Base-by-base conservation (phyloP, 257 asterid genomes). In the Petrea volubilis region DNA sequence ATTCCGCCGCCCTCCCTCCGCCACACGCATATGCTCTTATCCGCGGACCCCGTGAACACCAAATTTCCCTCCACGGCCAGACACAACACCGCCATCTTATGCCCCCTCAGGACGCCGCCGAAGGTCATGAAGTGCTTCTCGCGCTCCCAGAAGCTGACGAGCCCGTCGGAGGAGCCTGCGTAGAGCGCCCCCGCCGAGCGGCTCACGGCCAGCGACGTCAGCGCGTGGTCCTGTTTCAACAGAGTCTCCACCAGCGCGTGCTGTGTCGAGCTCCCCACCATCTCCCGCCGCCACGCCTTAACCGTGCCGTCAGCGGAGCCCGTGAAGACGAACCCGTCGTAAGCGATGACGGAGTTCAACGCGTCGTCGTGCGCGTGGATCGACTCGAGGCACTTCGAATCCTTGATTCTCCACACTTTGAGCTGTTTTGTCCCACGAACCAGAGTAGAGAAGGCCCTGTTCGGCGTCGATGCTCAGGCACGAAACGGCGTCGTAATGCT, bases 271-370 rank as follows among this genome's bases (percentile, higher is more conserved):
- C 33, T 75, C 41, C 87, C 95, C 25, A 84, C 86, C n/a, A 80
- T 53, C 76, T 86, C 96, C 67, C 94, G 73, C 81, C 94, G 77
- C 99, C 99, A 94, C 52, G 86, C 93, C 73, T 91, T 94, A 70
- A 94, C 97, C 10, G 96, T 77, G 2, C 99, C 99, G 62, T 94
- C 97, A 7, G 99, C 97, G 0, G 97, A 89, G 0, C 96, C 97
- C 1, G 97, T 85, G 81, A 94, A 91, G 0, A 94, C 77, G 67
- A 94, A 2, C 0, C 92, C 96, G 33, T 86, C 85, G 73, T 85
- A 84, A 0, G 81, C 96, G 2, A 84, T 82, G 0, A 94, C 87
- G 11, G 99, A 76, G 33, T 94, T 94, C 20, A 94, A 73, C 0
- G 97, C 97, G 53, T 94, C 99, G 14, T 85, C 81, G 68, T 94